Base-by-base conservation (phyloP, 2,329 filamentous ascomycete genomes). In the Corynespora cassiicola region DNA sequence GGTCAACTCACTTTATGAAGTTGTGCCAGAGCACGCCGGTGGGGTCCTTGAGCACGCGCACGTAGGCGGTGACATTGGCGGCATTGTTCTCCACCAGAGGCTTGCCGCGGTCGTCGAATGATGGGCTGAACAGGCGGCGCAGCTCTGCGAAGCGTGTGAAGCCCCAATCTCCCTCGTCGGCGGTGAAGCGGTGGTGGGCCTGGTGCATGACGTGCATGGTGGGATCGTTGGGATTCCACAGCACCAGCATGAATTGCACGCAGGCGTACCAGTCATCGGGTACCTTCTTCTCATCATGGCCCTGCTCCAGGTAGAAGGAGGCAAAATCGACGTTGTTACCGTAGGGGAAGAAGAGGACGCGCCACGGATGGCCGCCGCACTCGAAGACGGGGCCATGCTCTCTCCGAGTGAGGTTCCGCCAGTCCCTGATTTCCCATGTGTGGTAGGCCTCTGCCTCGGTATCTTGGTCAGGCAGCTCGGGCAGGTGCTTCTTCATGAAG, bases 121-220 rank as follows among this genome's bases (percentile, higher is more conserved):
- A 79, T 21, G 84, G 75, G 45, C 85, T 86, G 63, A 96, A 95
- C 66, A 97, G 86, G 59, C 84, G 86, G 36, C 90, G 81, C 32
- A 95, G 79, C 66, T 97, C 94, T 9, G 90, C 84, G 63, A 97
- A 99, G 39, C 92, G 79, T n/a, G 94, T 99, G 68, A 99, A 99
- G 1, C 94, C 94, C 94, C 94, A 99, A 61, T 99, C 94, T 16
- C 90, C 90, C 69, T 99, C 94, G 27, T 97, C 94, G 49, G 88
- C 88, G 4, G 90, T 97, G 69, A 97, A 99, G 42, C 94, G 87
- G 66, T 99, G 94, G 56, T 91, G 90, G n/a, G 94, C 94, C 27
- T 77, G 79, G 58, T 96, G 87, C 33, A 79, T 78, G 24, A 80
- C 70, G 67, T 87, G 90, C 56, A 96, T 80, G 47, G 84, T 84